Base-by-base conservation (phyloP, 2,329 filamentous ascomycete species). In the Furcasterigmium furcatum region DNA sequence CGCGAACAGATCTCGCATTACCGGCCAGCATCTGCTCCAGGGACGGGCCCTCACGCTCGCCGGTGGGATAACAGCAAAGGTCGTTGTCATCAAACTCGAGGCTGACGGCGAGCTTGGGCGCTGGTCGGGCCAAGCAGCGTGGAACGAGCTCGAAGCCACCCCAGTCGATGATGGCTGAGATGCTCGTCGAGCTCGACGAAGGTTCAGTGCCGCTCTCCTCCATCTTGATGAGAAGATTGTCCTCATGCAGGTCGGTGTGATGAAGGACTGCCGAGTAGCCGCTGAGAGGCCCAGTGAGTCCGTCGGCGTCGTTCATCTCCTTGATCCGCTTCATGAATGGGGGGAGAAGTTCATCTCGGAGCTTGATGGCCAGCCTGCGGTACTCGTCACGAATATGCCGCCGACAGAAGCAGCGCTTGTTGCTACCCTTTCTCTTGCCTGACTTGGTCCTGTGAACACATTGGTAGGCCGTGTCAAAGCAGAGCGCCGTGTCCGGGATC, bases 101-200 rank as follows among this genome's bases (percentile, higher is more conserved):
- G 16, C 29, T 12, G 19, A 16, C 12, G 8, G 45, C 41, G 1
- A 49, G 13, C 8, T 41, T 14, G n/a, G n/a, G 38, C n/a, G 47
- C 35, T 9, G 22, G 34, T 3, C 38, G 30, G 14, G 27, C 21
- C 38, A 51, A 38, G 10, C 39, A 25, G 16, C 41, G 46, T 1
- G 51, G 51, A 27, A 52, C 35, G 13, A 48, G 16, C 2, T 35
- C 25, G n/a, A 45, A 42, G 22, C 43, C 25, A 12, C 52, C 51
- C 47, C 49, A 53, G 4, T 48, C 51, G 38, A 53, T 24, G 8
- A 53, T 34, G 30, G 41, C 41, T 4, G 34, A 14, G 13, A 52
- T 29, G 19, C 43, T 34, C 18, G 6, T 29, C 27, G 14, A 34
- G 18, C 5, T 20, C 30, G n/a, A n/a, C n/a, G n/a, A n/a, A n/a